phyloP scores from a whole-genome alignment of 495 filamentous ascomycete genomes.

The Aspergillus sclerotiicarbonarius region DNA sequence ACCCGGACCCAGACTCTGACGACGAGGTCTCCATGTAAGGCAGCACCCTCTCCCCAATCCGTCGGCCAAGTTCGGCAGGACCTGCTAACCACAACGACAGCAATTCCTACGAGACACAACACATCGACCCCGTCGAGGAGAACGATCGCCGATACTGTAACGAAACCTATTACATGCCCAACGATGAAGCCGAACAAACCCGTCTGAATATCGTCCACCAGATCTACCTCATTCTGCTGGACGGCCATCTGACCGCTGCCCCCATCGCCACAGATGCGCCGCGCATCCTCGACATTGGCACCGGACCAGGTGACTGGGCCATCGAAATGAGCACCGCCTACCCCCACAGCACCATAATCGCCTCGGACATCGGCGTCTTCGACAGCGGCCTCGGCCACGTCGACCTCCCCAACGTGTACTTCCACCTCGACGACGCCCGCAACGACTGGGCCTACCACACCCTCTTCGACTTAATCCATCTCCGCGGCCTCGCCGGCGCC shows the following conservation, averaged over 20 bases:
- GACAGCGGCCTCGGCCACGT: slow-evolving; percentile 43
- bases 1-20: slow-evolving; percentile 21
- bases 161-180: slow-evolving; percentile 70
- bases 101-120: slow-evolving; percentile 55
- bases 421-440: slow-evolving; percentile 68
- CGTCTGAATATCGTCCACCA: slow-evolving; percentile 67
- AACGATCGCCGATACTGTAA: slow-evolving; percentile 68
- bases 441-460: slow-evolving; percentile 54
- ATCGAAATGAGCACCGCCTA: slow-evolving; percentile 65
- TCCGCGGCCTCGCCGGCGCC: slow-evolving; percentile 61
- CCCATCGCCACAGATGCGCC: slow-evolving; percentile 49
- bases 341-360: slow-evolving; percentile 62
- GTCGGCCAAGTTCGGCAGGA: not conserved
- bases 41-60: slow-evolving; percentile 1
- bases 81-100: slow-evolving; percentile 35
- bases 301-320: slow-evolving; percentile 72
- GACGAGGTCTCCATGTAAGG: slow-evolving; percentile 28
- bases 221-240: slow-evolving; percentile 60
- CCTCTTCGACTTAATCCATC: slow-evolving; percentile 64
- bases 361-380: slow-evolving; percentile 61
- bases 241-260: slow-evolving; percentile 57
- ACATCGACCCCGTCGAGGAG: slow-evolving; percentile 56
- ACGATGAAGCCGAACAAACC: slow-evolving; percentile 71
- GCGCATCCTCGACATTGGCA: slow-evolving; percentile 68
- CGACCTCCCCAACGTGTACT: slow-evolving; percentile 64